These are phyloP conservation scores for Canariomyces notabilis DNA, from an alignment of 2,329 filamentous ascomycete genomes.

Conservation along the genomic window DNA sequence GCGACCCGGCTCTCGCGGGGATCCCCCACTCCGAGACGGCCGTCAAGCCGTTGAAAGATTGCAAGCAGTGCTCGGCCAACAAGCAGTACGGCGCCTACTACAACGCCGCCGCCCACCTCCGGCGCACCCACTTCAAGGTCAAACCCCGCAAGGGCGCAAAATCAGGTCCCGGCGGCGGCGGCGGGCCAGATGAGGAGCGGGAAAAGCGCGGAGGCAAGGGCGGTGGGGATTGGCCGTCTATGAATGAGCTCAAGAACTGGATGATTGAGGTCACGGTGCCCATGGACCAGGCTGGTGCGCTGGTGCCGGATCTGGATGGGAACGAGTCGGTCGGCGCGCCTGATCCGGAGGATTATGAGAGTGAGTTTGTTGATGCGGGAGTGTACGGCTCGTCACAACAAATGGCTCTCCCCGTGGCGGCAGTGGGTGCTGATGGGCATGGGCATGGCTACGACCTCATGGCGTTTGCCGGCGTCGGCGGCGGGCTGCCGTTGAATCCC, in stretches of 20 bases:
- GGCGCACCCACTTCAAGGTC: conserved; percentile 80
- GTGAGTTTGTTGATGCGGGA: conserved; percentile 18
- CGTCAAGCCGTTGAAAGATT: conserved; percentile 65
- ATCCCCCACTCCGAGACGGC: conserved; percentile 41
- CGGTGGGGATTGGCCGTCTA: conserved; percentile 50
- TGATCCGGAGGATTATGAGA: conserved; percentile 24
- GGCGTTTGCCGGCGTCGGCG: conserved; percentile 19
- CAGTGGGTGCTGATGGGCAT: no score
- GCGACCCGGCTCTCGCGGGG: conserved; percentile 44
- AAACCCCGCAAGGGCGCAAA: conserved; percentile 41
- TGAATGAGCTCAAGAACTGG: conserved; percentile 56
- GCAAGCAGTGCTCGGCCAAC: conserved; percentile 71
- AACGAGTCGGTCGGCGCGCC: conserved; percentile 28
- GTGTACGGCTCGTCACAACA: no score
- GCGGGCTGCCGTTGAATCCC: conserved; percentile 15
- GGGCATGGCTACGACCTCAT: conserved; percentile 14
- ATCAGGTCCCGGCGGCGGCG: conserved; percentile 14
- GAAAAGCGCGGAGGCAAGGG: conserved; percentile 52
- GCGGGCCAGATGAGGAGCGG: conserved; percentile 29
- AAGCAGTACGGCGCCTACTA: conserved; percentile 91
- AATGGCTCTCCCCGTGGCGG: not conserved
- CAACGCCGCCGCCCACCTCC: conserved; percentile 86
- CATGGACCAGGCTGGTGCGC: conserved; percentile 36
- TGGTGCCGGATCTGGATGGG: conserved; percentile 33
- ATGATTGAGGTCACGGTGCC: conserved; percentile 49